A percentile compares a stretch with the other conserved stretches of the same genome.
These are phyloP conservation scores for Inonotus hispidus DNA, from an alignment of 1,284 basidiomycete genomes.

Conservation along the genomic window DNA sequence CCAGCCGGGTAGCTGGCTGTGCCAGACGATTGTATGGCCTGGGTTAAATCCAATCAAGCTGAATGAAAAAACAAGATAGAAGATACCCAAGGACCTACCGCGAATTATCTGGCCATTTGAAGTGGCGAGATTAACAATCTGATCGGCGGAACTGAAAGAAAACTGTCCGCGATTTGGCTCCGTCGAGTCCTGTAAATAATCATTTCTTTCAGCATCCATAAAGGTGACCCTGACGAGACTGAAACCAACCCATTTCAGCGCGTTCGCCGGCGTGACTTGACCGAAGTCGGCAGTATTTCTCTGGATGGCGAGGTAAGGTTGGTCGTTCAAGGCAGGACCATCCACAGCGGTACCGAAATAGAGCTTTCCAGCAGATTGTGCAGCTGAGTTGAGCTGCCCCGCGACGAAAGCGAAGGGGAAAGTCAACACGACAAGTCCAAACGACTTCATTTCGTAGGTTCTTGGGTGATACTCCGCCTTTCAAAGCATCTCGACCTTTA, in stretches of 20 bases:
- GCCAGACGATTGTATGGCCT: slow-evolving; percentile 23
- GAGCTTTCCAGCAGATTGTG: slow-evolving; percentile 23
- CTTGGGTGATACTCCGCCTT: background rate
- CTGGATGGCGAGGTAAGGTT: slow-evolving; percentile 22
- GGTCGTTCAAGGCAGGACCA: slow-evolving; percentile 22
- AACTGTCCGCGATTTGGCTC: slow-evolving; percentile 26
- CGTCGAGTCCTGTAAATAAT: slow-evolving; percentile 9
- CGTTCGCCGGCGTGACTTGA: slow-evolving; percentile 34
- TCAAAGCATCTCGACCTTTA: background rate
- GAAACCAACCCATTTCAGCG: slow-evolving; percentile 33
- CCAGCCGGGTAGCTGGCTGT: slow-evolving; percentile 25
- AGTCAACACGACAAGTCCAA: background rate
- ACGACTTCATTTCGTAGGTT: background rate
- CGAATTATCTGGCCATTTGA: slow-evolving; percentile 20
- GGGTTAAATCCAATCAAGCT: background rate
- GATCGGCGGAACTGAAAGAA: slow-evolving; percentile 25
- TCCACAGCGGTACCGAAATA: slow-evolving; percentile 25
- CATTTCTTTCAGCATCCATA: no score
- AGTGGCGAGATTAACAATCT: slow-evolving; percentile 26
- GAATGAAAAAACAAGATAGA: background rate
- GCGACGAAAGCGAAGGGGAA: background rate
- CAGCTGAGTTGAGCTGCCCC: slow-evolving; percentile 18
- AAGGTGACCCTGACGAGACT: background rate
- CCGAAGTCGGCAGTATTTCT: slow-evolving; percentile 29
- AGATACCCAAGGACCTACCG: background rate